These are phyloP conservation scores for Solanum gandarillasii DNA, from an alignment of 257 asterid species.

Conservation along the genomic window DNA sequence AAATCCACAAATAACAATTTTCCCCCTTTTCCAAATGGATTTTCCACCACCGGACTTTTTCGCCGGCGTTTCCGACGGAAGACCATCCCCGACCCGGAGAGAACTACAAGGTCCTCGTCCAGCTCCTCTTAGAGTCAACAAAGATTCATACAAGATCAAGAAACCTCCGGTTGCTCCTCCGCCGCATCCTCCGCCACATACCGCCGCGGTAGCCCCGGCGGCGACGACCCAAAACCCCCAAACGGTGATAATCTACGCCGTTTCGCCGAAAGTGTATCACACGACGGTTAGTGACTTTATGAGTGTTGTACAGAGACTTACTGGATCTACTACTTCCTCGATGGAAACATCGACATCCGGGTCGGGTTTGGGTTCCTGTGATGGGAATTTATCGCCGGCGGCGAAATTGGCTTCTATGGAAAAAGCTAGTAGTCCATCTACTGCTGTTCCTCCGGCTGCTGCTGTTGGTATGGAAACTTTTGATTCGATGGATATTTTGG, in stretches of 20 bases:
- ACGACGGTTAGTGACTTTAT: constrained; percentile 77
- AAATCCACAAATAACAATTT: not conserved
- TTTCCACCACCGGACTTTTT: constrained; percentile 29
- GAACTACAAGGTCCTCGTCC: constrained; percentile 97
- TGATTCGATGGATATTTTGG: constrained; percentile 12
- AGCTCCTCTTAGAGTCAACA: constrained; percentile 70
- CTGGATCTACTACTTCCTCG: constrained; percentile 40
- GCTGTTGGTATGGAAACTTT: not conserved
- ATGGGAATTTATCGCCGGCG: constrained; percentile 71
- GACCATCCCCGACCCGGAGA: constrained; percentile 50
- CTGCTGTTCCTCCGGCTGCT: constrained; percentile 12
- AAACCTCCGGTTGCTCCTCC: constrained; percentile 78
- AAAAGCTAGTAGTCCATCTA: constrained; percentile 34
- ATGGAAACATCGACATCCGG: constrained; percentile 8
- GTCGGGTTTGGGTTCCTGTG: not conserved
- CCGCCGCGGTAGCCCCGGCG: not conserved
- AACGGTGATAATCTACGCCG: constrained; percentile 84
- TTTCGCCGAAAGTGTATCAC: constrained; percentile 77
- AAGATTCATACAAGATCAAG: constrained; percentile 75
- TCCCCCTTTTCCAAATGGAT: not conserved
- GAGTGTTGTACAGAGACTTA: constrained; percentile 83
- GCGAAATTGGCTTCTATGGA: constrained; percentile 77
- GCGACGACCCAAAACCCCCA: constrained; percentile 28
- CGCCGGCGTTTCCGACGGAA: constrained; percentile 22
- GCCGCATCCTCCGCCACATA: constrained; percentile 13